A percentile compares a stretch with the other conserved stretches of the same genome.
Evolutionary conservation across 306 rosid species (phyloP).

Genomic region (Leucaena leucocephala): DNA sequence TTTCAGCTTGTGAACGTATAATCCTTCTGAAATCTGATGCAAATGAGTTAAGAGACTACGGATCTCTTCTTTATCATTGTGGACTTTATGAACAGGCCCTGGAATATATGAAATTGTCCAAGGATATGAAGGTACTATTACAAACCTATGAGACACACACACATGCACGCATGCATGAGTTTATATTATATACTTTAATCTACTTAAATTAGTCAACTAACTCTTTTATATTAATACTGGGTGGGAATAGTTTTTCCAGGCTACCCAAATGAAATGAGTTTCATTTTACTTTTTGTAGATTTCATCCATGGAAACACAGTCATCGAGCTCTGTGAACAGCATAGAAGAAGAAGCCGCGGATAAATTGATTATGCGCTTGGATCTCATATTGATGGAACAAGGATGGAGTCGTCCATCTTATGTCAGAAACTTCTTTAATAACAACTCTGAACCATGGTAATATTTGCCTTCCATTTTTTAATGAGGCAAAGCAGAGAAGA

Average conservation of each 20-base stretch:
- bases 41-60: conserved; percentile 84
- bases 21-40: conserved; percentile 65
- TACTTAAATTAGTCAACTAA: too few relatives aligned
- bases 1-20: conserved; percentile 92
- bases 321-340: conserved; percentile 37
- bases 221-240: too few relatives aligned
- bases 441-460: conserved; percentile 86
- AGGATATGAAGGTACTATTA: conserved; percentile 56
- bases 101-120: conserved; percentile 60
- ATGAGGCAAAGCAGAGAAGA: conserved; percentile 9
- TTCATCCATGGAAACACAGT: conserved; percentile 36
- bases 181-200: too few relatives aligned
- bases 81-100: conserved; percentile 72
- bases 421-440: conserved; percentile 61
- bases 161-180: too few relatives aligned
- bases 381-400: conserved; percentile 71
- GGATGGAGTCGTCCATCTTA: conserved; percentile 69
- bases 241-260: conserved; percentile 5
- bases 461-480: conserved; percentile 20
- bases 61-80: conserved; percentile 92
- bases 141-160: neutral
- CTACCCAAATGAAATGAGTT: conserved; percentile 10
- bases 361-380: conserved; percentile 68
- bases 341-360: conserved; percentile 72
- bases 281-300: conserved; percentile 46